Percentiles rank a stretch among this genome's conserved stretches.
These are phyloP conservation scores for Sphaerobolus stellatus DNA, from an alignment of 1,284 basidiomycete species.

Conservation along the genomic window DNA sequence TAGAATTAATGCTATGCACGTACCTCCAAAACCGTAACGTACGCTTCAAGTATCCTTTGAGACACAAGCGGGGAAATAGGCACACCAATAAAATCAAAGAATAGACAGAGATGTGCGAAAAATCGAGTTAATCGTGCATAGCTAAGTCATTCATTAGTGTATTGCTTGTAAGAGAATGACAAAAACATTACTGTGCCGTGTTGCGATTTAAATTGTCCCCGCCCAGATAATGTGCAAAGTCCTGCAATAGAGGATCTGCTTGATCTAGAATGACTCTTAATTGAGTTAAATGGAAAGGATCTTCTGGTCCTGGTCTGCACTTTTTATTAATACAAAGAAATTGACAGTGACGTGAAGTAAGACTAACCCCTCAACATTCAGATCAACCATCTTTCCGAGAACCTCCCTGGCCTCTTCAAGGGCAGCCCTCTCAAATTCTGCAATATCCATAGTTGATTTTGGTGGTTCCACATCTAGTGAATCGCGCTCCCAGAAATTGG, in stretches of 20 bases:
- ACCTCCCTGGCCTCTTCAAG: conserved; percentile 52
- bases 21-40: conserved; percentile 85
- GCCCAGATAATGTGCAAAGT: conserved; percentile 66
- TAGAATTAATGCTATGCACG: conserved; percentile 18
- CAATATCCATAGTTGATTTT: conserved; percentile 6
- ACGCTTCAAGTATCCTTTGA: conserved; percentile 85
- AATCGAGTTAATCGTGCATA: conserved; percentile 79
- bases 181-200: conserved; percentile 57
- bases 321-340: neutral
- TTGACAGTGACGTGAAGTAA: too few relatives aligned
- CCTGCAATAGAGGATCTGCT: conserved; percentile 66
- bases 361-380: conserved; percentile 59
- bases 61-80: conserved; percentile 70
- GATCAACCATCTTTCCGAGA: conserved; percentile 51
- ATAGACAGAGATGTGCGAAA: conserved; percentile 94
- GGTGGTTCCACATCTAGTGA: conserved; percentile 39
- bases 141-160: conserved; percentile 34
- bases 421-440: conserved; percentile 34
- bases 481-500: conserved; percentile 65
- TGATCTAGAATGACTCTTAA: conserved; percentile 81
- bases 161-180: conserved; percentile 5
- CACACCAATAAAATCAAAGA: conserved; percentile 79
- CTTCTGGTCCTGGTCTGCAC: conserved; percentile 61
- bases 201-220: conserved; percentile 46
- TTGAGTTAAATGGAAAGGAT: conserved; percentile 87